A percentile compares a stretch with the other conserved stretches of the same genome.
phyloP scores from a whole-genome alignment of 1,284 basidiomycete genomes.

The Ganoderma meredithae region DNA sequence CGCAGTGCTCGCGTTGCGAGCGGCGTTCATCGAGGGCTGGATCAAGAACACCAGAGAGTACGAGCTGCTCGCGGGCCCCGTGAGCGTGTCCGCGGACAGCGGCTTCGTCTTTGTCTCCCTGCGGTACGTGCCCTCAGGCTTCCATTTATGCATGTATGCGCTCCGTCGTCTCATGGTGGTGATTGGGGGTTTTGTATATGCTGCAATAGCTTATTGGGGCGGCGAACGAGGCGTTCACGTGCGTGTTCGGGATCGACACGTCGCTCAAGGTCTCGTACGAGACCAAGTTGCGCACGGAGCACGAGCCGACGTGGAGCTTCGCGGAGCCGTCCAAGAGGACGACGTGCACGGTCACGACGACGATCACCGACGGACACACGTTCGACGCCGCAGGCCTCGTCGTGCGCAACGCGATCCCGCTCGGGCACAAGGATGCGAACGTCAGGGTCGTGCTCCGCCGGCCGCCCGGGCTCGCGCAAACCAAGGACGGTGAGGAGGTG shows the following conservation, averaged over 20 bases:
- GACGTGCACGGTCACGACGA: conserved; percentile 52
- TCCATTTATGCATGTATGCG: too few species aligned
- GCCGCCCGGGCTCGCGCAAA: conserved; percentile 54
- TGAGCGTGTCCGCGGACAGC: conserved; percentile 59
- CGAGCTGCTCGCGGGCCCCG: conserved; percentile 56
- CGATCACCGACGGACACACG: conserved; percentile 56
- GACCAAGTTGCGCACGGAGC: conserved; percentile 35
- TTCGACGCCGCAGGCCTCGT: conserved; percentile 52
- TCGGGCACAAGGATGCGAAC: conserved; percentile 49
- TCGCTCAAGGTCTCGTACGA: conserved; percentile 27
- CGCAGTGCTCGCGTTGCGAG: conserved; percentile 54
- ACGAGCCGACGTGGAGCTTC: conserved; percentile 43
- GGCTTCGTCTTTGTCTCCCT: conserved; percentile 53
- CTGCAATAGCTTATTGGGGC: too few species aligned
- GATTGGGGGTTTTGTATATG: too few species aligned
- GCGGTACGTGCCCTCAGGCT: conserved; percentile 44
- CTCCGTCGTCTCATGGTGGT: too few species aligned
- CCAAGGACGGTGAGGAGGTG: conserved; percentile 50
- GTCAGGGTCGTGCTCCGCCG: conserved; percentile 56
- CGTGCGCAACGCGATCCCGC: conserved; percentile 55
- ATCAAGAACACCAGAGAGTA: conserved; percentile 62
- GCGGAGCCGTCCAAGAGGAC: conserved; percentile 51
- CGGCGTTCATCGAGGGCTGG: conserved; percentile 52
- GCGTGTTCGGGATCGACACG: conserved; percentile 61
- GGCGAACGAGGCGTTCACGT: conserved; percentile 58